Conservation (phyloP, 495 filamentous ascomycete species). For the Wilcoxina mikolae region DNA sequence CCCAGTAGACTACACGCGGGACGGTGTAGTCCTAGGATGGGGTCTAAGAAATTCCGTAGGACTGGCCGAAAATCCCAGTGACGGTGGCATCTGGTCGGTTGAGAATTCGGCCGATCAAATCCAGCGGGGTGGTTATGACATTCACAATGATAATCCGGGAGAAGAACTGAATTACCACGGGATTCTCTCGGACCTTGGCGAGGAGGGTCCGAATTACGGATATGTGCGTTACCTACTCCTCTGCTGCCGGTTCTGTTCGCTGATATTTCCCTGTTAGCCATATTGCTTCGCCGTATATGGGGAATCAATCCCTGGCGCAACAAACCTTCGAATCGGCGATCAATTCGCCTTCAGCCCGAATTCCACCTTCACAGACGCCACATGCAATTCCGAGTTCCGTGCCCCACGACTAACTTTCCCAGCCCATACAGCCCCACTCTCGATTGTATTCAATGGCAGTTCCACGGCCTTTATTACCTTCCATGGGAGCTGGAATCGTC, state of each 20-base stretch:
- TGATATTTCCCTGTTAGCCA: slow-evolving; percentile 59
- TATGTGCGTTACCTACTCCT: not conserved
- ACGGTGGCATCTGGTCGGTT: slow-evolving; percentile 47
- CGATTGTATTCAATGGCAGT: slow-evolving; percentile 40
- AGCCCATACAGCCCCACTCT: slow-evolving; percentile 47
- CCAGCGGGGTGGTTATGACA: slow-evolving; percentile 40
- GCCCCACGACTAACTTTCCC: slow-evolving; percentile 41
- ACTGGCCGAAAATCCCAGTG: slow-evolving; percentile 42
- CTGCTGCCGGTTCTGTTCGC: not conserved
- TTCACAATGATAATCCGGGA: slow-evolving; percentile 56
- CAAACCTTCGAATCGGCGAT: slow-evolving; percentile 6
- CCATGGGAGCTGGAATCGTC: slow-evolving; percentile 45
- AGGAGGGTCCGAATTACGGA: not conserved
- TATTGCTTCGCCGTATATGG: slow-evolving; percentile 51
- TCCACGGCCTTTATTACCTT: slow-evolving; percentile 37
- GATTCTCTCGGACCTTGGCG: slow-evolving; percentile 1
- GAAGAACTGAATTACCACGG: slow-evolving; percentile 65
- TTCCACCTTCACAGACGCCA: slow-evolving; percentile 33
- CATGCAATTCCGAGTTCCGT: slow-evolving; percentile 32
- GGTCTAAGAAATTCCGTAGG: slow-evolving; percentile 61
- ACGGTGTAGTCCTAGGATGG: slow-evolving; percentile 51
- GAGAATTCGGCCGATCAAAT: slow-evolving; percentile 60
- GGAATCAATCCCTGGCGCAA: not conserved
- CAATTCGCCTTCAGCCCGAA: slow-evolving; percentile 33
- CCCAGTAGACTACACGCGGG: slow-evolving; percentile 30